phyloP scores from a whole-genome alignment of 257 asterid species.

The Eucommia ulmoides region DNA sequence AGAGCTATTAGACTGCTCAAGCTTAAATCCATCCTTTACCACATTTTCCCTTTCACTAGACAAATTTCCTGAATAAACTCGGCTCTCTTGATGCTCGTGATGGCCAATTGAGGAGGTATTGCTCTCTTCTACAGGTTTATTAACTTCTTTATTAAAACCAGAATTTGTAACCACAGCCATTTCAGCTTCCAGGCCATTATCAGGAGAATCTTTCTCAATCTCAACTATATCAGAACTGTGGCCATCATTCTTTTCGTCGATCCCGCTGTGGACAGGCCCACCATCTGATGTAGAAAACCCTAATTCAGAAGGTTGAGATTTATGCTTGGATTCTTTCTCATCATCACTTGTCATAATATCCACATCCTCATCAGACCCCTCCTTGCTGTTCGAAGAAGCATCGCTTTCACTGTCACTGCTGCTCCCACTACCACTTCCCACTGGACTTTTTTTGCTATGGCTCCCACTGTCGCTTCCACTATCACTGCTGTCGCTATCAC shows the following conservation, averaged over 20 bases:
- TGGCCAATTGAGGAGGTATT: conserved; percentile 23
- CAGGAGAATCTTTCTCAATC: conserved; percentile 52
- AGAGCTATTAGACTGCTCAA: conserved; percentile 26
- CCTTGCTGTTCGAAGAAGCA: conserved; percentile 77
- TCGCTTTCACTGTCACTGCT: conserved; percentile 86
- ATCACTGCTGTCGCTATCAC: conserved; percentile 31
- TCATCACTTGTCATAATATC: conserved; percentile 75
- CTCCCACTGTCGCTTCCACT: conserved; percentile 61
- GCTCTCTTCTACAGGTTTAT: conserved; percentile 30
- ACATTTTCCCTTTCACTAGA: conserved; percentile 24
- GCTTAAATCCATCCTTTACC: conserved; percentile 28
- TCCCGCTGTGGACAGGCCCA: conserved; percentile 36
- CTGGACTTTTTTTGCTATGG: conserved; percentile 59
- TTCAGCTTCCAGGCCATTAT: conserved; percentile 27
- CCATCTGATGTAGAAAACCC: conserved; percentile 29
- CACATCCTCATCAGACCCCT: conserved; percentile 87
- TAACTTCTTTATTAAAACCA: conserved; percentile 35
- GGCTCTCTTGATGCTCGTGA: conserved; percentile 25
- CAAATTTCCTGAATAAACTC: conserved; percentile 13
- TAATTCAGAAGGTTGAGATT: conserved; percentile 32
- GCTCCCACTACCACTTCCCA: conserved; percentile 55
- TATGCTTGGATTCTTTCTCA: conserved; percentile 42
- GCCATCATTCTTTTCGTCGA: conserved; percentile 38
- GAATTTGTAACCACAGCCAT: conserved; percentile 22
- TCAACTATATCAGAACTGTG: conserved; percentile 39